A percentile compares a stretch with the other conserved stretches of the same genome.
These are phyloP conservation scores for Carex arenaria DNA, from an alignment of 202 grass and related monocot genomes.

Conservation along the genomic window DNA sequence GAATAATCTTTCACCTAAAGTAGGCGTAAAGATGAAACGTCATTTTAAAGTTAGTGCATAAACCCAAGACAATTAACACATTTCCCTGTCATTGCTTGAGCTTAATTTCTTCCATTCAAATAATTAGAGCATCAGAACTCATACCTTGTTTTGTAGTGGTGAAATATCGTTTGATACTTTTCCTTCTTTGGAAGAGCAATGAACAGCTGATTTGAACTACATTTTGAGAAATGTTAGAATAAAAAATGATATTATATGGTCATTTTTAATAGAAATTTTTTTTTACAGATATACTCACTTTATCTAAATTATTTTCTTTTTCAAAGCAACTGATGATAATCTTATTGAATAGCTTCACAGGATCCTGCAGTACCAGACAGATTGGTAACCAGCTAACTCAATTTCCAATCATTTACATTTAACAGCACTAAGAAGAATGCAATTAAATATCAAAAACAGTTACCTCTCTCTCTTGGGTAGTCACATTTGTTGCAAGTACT, in stretches of 20 bases:
- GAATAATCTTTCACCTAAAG: background rate
- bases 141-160: conserved; percentile 41
- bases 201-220: conserved; percentile 45
- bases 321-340: conserved; percentile 48
- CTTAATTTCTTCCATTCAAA: background rate
- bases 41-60: background rate
- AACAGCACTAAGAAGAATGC: background rate
- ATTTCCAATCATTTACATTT: background rate
- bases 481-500: conserved; percentile 37
- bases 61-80: background rate
- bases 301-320: conserved; percentile 49
- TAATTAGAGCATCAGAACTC: conserved; percentile 12
- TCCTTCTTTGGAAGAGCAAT: conserved; percentile 35
- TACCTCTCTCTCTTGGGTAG: conserved; percentile 27
- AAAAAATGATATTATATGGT: conserved; percentile 7
- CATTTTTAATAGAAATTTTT: background rate
- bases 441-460: background rate
- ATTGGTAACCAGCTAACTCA: background rate
- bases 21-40: background rate
- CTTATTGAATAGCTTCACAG: conserved; percentile 42
- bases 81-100: background rate
- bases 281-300: conserved; percentile 17
- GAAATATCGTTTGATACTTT: conserved; percentile 23
- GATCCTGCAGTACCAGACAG: conserved; percentile 43
- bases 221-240: conserved; percentile 17